These are phyloP conservation scores for Globisporangium abappressorium DNA, from an alignment of 352 stramenopile species.

Conservation along the genomic window DNA sequence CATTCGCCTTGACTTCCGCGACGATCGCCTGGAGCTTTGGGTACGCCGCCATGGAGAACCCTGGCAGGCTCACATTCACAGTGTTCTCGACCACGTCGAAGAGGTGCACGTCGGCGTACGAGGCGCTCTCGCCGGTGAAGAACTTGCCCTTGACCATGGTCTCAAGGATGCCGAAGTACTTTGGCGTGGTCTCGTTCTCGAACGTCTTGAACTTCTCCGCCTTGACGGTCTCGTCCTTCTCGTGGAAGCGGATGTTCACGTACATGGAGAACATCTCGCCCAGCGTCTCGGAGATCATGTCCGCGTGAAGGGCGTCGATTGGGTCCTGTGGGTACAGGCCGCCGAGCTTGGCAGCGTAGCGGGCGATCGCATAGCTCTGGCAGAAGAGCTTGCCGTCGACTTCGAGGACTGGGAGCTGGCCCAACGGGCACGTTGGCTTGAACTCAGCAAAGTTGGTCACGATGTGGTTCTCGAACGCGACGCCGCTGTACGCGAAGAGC, in stretches of 20 bases:
- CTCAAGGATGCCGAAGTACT: constrained; percentile 36
- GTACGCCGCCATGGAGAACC: constrained; percentile 36
- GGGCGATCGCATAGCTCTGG: constrained; percentile 40
- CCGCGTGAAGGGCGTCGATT: constrained; percentile 25
- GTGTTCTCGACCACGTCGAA: constrained; percentile 46
- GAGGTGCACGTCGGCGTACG: constrained; percentile 40
- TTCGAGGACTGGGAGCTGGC: constrained; percentile 36
- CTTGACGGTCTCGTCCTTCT: constrained; percentile 27
- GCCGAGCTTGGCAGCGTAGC: constrained; percentile 40
- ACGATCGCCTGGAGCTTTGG: constrained; percentile 46
- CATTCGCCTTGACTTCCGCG: constrained; percentile 31
- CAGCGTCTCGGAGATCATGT: constrained; percentile 24
- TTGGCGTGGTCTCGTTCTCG: not conserved
- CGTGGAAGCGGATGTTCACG: constrained; percentile 25
- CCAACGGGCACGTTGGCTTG: constrained; percentile 39
- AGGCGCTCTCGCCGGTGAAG: constrained; percentile 42
- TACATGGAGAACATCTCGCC: constrained; percentile 13
- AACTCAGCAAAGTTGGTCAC: constrained; percentile 32
- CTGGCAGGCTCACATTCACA: constrained; percentile 24
- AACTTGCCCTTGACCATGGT: constrained; percentile 44
- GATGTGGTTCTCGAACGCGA: constrained; percentile 37
- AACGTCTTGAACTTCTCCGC: constrained; percentile 13
- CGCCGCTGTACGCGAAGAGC: constrained; percentile 32
- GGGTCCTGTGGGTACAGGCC: constrained; percentile 30
- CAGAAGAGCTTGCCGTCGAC: constrained; percentile 30